phyloP scores from a whole-genome alignment of 208 protist species.

The Crithidia fasciculata region DNA sequence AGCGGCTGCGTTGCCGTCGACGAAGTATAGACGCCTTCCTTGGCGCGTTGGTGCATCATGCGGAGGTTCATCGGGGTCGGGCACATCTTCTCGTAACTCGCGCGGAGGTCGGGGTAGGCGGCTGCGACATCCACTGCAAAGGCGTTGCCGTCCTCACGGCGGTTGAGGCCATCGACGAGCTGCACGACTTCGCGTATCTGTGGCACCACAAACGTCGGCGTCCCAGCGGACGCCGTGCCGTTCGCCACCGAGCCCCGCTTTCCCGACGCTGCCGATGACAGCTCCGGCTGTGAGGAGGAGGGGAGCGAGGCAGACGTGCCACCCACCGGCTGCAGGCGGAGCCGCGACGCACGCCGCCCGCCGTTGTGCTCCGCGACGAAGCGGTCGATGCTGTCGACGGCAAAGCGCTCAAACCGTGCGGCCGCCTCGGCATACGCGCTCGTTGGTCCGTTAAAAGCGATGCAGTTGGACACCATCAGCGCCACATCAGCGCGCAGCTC shows the following conservation, averaged over 20 bases:
- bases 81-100: constrained; percentile 71
- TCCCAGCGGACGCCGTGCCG: neutral
- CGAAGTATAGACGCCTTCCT: constrained; percentile 63
- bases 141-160: constrained; percentile 72
- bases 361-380: constrained; percentile 67
- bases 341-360: constrained; percentile 63
- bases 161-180: constrained; percentile 66
- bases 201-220: constrained; percentile 2
- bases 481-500: constrained; percentile 65
- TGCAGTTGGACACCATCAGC: constrained; percentile 89
- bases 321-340: constrained; percentile 37
- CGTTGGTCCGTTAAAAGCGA: constrained; percentile 76
- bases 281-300: too few species aligned
- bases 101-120: constrained; percentile 73
- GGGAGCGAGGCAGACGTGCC: too few species aligned
- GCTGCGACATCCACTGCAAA: constrained; percentile 83
- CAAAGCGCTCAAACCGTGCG: constrained; percentile 68
- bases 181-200: constrained; percentile 47
- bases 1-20: constrained; percentile 18
- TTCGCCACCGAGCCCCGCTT: neutral
- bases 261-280: too few species aligned
- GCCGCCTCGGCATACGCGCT: constrained; percentile 60
- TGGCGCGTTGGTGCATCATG: constrained; percentile 63
- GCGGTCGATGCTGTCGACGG: constrained; percentile 59
- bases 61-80: constrained; percentile 83